These are phyloP conservation scores for Pestalotiopsis sp. DNA, from an alignment of 2,329 filamentous ascomycete species.

Conservation along the genomic window DNA sequence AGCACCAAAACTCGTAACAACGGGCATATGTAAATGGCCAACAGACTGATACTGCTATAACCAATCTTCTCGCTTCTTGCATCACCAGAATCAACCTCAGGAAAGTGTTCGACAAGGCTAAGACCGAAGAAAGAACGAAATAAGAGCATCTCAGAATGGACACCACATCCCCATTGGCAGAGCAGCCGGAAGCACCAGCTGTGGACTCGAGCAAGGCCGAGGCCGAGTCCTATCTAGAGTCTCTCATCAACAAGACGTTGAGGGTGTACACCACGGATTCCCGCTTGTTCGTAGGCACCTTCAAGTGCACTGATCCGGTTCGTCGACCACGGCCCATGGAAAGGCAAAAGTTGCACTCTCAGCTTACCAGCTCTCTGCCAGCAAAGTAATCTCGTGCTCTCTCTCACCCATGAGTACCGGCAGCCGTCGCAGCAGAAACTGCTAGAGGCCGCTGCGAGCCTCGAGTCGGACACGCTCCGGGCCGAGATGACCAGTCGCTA, in stretches of 20 bases:
- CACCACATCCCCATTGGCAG: not conserved
- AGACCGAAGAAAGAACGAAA: not conserved
- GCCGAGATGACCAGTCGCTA: slow-evolving; percentile 83
- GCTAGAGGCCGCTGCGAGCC: slow-evolving; percentile 37
- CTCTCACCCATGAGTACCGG: slow-evolving; percentile 87
- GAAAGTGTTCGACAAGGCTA: not conserved
- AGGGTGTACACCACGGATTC: slow-evolving; percentile 80
- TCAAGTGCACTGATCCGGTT: slow-evolving; percentile 95
- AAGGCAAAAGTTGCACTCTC: too few relatives aligned
- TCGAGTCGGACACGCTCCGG: slow-evolving; percentile 49
- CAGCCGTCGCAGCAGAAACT: slow-evolving; percentile 61
- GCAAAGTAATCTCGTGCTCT: slow-evolving; percentile 88
- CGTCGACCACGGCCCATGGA: too few relatives aligned
- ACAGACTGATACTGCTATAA: not conserved
- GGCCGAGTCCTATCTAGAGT: slow-evolving; percentile 59
- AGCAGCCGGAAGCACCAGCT: not conserved
- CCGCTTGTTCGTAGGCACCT: slow-evolving; percentile 84
- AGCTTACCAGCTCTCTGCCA: slow-evolving; percentile 39
- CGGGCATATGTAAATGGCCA: not conserved
- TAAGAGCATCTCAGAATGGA: not conserved
- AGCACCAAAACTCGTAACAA: not conserved
- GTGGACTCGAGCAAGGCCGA: slow-evolving; percentile 40
- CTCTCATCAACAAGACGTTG: slow-evolving; percentile 77
- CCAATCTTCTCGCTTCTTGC: not conserved
- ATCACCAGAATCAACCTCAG: not conserved